These are phyloP conservation scores for Forsythia suspensa DNA, from an alignment of 257 asterid species.

Conservation along the genomic window DNA sequence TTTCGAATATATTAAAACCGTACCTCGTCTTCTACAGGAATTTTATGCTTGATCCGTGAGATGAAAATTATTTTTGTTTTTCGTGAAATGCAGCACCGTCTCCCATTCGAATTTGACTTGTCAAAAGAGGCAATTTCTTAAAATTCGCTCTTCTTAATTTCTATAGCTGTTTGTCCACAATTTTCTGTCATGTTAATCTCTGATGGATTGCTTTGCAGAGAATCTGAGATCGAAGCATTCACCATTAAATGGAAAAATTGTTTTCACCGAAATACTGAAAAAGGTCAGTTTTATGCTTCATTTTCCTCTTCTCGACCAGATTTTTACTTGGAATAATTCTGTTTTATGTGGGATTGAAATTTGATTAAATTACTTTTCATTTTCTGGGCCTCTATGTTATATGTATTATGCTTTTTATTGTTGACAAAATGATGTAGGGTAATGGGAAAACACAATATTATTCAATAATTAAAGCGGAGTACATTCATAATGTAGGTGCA, in stretches of 20 bases:
- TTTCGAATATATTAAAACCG: no score
- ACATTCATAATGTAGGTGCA: neutral
- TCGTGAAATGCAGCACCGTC: no score
- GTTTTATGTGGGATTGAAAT: neutral
- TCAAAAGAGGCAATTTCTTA: no score
- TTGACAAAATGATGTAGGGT: neutral
- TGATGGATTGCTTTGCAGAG: neutral
- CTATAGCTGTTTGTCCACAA: neutral
- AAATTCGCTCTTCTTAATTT: no score
- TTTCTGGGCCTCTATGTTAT: neutral
- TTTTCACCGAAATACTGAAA: neutral
- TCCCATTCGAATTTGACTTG: no score
- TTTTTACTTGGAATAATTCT: neutral
- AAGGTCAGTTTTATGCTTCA: neutral
- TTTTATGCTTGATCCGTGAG: no score
- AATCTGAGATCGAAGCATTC: neutral
- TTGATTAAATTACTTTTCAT: neutral
- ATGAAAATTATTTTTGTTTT: no score
- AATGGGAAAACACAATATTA: neutral
- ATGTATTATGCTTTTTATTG: neutral
- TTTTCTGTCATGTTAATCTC: neutral
- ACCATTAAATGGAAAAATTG: neutral
- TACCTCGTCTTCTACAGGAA: no score
- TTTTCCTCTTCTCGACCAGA: neutral
- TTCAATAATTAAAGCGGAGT: neutral